Percentiles rank a stretch among this genome's conserved stretches.
Evolutionary conservation across 768 basidiomycete species (phyloP).

Genomic region (Cyathus striatus): DNA sequence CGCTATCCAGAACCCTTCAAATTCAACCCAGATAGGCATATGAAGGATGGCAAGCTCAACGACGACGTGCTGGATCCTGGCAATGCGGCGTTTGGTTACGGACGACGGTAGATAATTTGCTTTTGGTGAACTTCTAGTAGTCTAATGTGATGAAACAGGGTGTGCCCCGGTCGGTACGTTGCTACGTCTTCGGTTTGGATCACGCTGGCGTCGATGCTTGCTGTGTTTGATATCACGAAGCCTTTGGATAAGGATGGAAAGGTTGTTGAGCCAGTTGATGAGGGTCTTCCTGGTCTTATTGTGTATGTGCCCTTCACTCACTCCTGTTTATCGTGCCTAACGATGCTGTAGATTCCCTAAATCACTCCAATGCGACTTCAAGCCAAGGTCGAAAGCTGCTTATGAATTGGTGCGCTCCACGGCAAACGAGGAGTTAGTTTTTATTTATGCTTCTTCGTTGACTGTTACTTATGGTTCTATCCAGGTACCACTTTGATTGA

Average conservation of each 20-base stretch:
- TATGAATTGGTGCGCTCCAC: neutral
- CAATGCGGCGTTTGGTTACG: neutral
- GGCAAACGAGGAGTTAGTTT: neutral
- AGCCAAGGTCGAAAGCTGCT: neutral
- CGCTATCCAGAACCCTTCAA: neutral
- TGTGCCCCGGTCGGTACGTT: conserved; percentile 28
- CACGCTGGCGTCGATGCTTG: conserved; percentile 19
- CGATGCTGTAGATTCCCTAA: neutral
- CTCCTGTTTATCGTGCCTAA: neutral
- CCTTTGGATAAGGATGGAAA: conserved; percentile 10
- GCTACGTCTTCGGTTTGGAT: conserved; percentile 26
- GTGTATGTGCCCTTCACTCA: conserved; percentile 3
- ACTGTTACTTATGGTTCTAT: too few relatives aligned
- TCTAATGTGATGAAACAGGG: conserved; percentile 2
- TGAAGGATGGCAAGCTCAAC: neutral
- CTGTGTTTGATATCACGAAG: conserved; percentile 21
- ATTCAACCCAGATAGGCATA: neutral
- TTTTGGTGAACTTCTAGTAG: neutral
- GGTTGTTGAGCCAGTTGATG: conserved; percentile 8
- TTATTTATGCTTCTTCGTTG: too few relatives aligned
- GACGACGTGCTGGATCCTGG: neutral
- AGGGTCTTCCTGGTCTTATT: conserved; percentile 5
- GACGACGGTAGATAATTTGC: neutral
- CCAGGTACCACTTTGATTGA: too few relatives aligned
- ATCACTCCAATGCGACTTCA: neutral